Evolutionary conservation across 2,329 filamentous ascomycete species (phyloP).

Genomic region (Fusarium succisae): DNA sequence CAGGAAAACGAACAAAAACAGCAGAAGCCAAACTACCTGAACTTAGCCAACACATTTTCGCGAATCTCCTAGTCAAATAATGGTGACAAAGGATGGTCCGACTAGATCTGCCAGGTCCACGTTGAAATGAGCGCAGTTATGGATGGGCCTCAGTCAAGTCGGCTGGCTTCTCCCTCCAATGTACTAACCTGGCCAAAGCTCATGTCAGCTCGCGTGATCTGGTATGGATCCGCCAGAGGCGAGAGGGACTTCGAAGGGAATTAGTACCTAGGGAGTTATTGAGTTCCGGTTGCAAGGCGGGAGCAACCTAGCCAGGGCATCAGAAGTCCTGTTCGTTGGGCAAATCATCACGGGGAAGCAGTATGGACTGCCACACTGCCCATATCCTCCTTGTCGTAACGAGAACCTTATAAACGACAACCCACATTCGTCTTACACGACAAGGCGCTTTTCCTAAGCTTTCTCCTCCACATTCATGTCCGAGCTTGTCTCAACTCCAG

Average conservation of each 20-base stretch:
- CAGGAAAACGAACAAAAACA: constrained; percentile 6
- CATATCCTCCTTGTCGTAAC: not conserved
- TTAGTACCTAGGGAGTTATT: not conserved
- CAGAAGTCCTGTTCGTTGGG: not conserved
- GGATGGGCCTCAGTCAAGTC: constrained; percentile 4
- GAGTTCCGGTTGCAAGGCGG: not conserved
- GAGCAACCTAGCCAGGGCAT: not conserved
- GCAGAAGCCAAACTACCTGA: constrained; percentile 22
- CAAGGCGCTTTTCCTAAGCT: not conserved
- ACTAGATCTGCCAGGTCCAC: not conserved
- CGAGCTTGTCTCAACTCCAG: constrained; percentile 13
- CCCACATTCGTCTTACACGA: not conserved
- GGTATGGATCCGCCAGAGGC: not conserved
- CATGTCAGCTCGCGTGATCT: constrained; percentile 7
- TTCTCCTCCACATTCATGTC: not conserved
- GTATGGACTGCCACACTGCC: not conserved
- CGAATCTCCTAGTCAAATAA: constrained; percentile 4
- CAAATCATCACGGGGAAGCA: not conserved
- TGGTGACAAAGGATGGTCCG: constrained; percentile 21
- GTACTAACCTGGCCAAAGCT: constrained; percentile 3
- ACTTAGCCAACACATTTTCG: constrained; percentile 16
- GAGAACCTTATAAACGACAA: not conserved
- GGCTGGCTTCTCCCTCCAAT: not conserved
- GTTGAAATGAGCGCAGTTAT: constrained; percentile 10
- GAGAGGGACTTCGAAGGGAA: not conserved